Percentiles rank a stretch among this genome's conserved stretches.
Evolutionary conservation across 345 rosid species (phyloP).

Genomic region (Syzygium grande): DNA sequence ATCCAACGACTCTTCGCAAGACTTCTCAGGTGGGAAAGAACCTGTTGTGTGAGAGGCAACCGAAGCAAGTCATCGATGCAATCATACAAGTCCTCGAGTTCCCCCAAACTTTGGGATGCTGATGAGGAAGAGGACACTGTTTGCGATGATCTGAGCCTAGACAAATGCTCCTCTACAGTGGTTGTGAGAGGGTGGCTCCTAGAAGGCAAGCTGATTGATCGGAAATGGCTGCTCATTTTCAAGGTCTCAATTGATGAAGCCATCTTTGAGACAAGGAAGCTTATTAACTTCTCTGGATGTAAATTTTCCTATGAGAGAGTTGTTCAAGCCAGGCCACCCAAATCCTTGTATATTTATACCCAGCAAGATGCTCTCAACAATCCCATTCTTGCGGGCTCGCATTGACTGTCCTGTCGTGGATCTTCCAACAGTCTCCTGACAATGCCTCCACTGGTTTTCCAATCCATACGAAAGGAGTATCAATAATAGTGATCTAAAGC

Average conservation of each 20-base stretch:
- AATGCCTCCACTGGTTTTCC: background rate
- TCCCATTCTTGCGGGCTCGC: background rate
- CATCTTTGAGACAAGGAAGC: background rate
- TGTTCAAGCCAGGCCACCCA: background rate
- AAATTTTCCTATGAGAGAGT: background rate
- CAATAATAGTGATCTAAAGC: background rate
- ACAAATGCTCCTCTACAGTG: background rate
- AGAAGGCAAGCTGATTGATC: conserved; percentile 4
- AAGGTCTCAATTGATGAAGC: background rate
- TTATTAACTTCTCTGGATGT: background rate
- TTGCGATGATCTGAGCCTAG: background rate
- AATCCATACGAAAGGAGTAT: background rate
- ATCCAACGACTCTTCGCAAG: background rate
- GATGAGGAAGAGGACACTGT: background rate
- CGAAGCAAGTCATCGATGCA: conserved; percentile 10
- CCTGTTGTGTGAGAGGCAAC: conserved; percentile 1
- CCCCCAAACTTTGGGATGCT: background rate
- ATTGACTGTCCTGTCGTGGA: background rate
- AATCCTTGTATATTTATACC: background rate
- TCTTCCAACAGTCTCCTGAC: background rate
- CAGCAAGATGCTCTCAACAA: background rate
- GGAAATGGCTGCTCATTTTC: background rate
- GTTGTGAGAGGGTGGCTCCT: background rate
- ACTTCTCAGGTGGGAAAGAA: background rate
- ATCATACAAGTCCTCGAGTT: conserved; percentile 4